These are phyloP conservation scores for Solanum chilense DNA, from an alignment of 257 asterid genomes.

Conservation along the genomic window DNA sequence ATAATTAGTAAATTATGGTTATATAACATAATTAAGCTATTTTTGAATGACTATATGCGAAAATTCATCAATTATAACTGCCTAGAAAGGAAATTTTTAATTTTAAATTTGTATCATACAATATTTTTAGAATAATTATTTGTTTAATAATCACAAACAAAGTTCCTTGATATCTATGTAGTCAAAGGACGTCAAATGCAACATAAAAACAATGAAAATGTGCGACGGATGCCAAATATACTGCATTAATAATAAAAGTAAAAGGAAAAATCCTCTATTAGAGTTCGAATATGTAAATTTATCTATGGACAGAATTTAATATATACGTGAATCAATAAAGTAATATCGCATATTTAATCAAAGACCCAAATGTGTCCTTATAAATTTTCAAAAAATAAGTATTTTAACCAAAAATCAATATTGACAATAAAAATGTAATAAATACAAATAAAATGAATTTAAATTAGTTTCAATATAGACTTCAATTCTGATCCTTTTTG, in stretches of 20 bases:
- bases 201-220: not conserved
- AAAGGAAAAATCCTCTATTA: not conserved
- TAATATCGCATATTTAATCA: not conserved
- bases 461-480: no score
- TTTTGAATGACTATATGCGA: no score
- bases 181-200: not conserved
- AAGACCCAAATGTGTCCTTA: not conserved
- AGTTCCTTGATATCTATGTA: no score
- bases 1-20: no score
- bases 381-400: no score
- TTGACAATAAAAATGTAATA: no score
- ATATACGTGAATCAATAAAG: not conserved
- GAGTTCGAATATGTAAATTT: not conserved
- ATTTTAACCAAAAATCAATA: not conserved
- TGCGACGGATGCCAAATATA: not conserved
- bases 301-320: not conserved
- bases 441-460: no score
- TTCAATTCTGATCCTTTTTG: no score
- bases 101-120: no score
- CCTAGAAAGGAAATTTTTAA: accelerated
- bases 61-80: no score
- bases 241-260: not conserved
- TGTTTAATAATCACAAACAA: not conserved
- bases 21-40: no score
- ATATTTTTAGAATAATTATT: no score